phyloP scores from a whole-genome alignment of 2,329 filamentous ascomycete genomes.

The Penicillium sp. region DNA sequence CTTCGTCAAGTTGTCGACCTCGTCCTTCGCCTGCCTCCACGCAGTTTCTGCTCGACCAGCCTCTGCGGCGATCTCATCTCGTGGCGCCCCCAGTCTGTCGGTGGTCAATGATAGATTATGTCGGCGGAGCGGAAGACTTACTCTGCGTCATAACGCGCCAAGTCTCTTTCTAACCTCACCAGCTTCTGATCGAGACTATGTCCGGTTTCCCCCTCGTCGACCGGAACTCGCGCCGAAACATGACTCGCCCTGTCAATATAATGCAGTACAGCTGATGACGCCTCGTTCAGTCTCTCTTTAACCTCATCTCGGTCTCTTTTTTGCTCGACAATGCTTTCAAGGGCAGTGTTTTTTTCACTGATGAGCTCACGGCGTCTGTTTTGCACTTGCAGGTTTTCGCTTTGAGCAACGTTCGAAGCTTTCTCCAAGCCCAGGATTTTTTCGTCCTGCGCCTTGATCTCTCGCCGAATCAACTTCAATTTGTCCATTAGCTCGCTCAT shows the following conservation, averaged over 20 bases:
- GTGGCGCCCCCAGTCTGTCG: constrained; percentile 57
- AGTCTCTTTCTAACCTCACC: constrained; percentile 55
- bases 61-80: constrained; percentile 61
- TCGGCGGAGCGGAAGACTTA: constrained; percentile 24
- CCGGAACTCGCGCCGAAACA: constrained; percentile 58
- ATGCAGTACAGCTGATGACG: constrained; percentile 50
- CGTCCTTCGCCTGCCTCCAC: constrained; percentile 36
- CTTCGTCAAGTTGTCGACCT: constrained; percentile 38
- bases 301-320: constrained; percentile 47
- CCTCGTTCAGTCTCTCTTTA: constrained; percentile 49
- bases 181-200: constrained; percentile 50
- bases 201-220: constrained; percentile 64
- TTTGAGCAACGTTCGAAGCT: constrained; percentile 56
- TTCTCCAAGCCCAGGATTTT: constrained; percentile 37
- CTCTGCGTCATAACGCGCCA: constrained; percentile 56
- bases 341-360: constrained; percentile 60
- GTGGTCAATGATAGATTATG: constrained; percentile 23
- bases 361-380: constrained; percentile 56
- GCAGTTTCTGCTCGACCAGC: constrained; percentile 37
- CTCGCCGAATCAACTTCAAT: constrained; percentile 38
- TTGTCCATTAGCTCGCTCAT: constrained; percentile 44
- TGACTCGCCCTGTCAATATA: constrained; percentile 56
- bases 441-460: constrained; percentile 32
- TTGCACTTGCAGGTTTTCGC: constrained; percentile 51
- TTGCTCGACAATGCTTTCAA: constrained; percentile 52